phyloP scores from a whole-genome alignment of 345 rosid genomes.

The Gossypium arboreum region DNA sequence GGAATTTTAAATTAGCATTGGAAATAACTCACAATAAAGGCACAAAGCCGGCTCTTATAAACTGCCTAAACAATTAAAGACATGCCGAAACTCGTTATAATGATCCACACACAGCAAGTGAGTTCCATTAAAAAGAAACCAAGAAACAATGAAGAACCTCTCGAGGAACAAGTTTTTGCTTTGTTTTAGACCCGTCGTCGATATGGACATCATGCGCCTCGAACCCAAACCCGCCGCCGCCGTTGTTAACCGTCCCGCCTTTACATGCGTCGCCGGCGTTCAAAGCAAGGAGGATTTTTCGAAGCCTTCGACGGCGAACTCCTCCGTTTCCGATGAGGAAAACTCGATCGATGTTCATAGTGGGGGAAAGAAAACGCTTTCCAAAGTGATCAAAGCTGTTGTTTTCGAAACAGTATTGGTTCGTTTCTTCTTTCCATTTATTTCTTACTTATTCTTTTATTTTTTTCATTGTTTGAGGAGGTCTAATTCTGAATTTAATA shows the following conservation, averaged over 20 bases:
- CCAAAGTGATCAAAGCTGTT: slow-evolving; percentile 34
- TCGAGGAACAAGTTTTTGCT: slow-evolving; percentile 35
- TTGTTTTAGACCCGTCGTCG: slow-evolving; percentile 44
- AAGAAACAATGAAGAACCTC: slow-evolving; percentile 24
- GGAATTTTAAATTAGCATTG: too few relatives aligned
- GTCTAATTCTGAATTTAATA: too few relatives aligned
- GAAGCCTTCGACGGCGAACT: not conserved
- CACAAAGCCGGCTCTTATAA: not conserved
- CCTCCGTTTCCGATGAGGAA: slow-evolving; percentile 1
- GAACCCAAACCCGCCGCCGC: not conserved
- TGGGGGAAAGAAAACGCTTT: slow-evolving; percentile 19
- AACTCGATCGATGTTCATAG: slow-evolving; percentile 8
- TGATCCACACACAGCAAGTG: not conserved
- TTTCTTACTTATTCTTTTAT: not conserved
- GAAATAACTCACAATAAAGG: not conserved
- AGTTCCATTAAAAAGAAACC: not conserved
- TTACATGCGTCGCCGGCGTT: not conserved
- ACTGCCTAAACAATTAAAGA: not conserved
- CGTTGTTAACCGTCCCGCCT: slow-evolving; percentile 8
- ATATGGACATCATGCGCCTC: slow-evolving; percentile 23
- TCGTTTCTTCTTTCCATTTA: not conserved
- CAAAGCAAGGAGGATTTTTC: not conserved
- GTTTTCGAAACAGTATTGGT: slow-evolving; percentile 38
- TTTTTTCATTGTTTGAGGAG: not conserved
- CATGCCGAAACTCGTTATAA: not conserved